Base-by-base conservation (phyloP, 2,329 filamentous ascomycete genomes). In the Talaromyces sp. region DNA sequence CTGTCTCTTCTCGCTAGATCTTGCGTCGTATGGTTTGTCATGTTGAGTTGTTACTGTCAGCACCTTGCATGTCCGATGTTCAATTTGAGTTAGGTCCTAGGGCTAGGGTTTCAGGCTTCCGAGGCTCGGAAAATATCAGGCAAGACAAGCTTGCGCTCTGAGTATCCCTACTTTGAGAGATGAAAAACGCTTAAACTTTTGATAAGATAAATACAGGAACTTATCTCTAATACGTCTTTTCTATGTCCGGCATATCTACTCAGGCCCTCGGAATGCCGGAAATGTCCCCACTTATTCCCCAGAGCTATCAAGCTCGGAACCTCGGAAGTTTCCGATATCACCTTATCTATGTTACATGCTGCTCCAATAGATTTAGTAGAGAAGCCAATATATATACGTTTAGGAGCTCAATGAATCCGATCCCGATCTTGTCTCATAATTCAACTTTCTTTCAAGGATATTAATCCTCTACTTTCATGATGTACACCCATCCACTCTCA, bases 401-500 rank as follows among this genome's bases (percentile, higher is more conserved):
- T 7, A 33, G 11, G 7, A 19, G 14, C 33, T 22, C 3, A 24
- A 24, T 39, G 4, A 16, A 24, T 52, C 33, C 27, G 7, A 22
- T 56, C 3, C 10, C 5, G 19, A 24, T 24, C 11, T 37, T 24
- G 2, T 24, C 0, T 24, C 4, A 37, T 11, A 56, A 4, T 35
- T 13, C 31, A 56, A 14, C n/a, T 22, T 7, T 3, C 11, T 35
- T 14, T 22, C 13, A 22, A 37, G 3, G 6, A 13, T 14, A 33
- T 47, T 16, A 47, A 47, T 35, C 37, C 27, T 16, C n/a, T 13
- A 8, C 24, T 14, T 16, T 6, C 47, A 54, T 22, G 47, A 63
- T 63, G 61, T 37, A 45, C 39, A 41, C 27, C 54, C 75, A 77
- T 54, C 75, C 75, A 9, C 71, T 77, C 10, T 68, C 73, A 31